phyloP scores from a whole-genome alignment of 306 rosid species.

The barrel medic (Medicago truncatula) region MtrunA17r5.0-ANR NC_053042.1:35300001-35300500 shows the following conservation, averaged over 20 bases:
- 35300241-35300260: neutral
- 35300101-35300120: conserved; percentile 54
- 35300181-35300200: neutral
- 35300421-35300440: neutral
- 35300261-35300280: no score
- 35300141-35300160: conserved; percentile 14
- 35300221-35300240: conserved; percentile 17
- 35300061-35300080: conserved; percentile 62
- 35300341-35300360: no score
- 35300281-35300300: neutral
- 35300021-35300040: conserved; percentile 96
- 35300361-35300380: conserved; percentile 8
- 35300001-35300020: conserved; percentile 99
- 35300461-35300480: conserved; percentile 10
- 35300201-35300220: conserved; percentile 17
- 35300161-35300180: neutral
- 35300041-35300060: conserved; percentile 90
- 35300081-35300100: conserved; percentile 83
- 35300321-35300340: neutral
- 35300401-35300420: neutral
- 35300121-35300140: neutral
- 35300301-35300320: neutral
- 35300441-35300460: neutral
- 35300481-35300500: conserved; percentile 9
- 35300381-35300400: neutral